These are phyloP conservation scores for Plectosphaerella plurivora DNA, from an alignment of 2,329 filamentous ascomycete species.

Conservation along the genomic window DNA sequence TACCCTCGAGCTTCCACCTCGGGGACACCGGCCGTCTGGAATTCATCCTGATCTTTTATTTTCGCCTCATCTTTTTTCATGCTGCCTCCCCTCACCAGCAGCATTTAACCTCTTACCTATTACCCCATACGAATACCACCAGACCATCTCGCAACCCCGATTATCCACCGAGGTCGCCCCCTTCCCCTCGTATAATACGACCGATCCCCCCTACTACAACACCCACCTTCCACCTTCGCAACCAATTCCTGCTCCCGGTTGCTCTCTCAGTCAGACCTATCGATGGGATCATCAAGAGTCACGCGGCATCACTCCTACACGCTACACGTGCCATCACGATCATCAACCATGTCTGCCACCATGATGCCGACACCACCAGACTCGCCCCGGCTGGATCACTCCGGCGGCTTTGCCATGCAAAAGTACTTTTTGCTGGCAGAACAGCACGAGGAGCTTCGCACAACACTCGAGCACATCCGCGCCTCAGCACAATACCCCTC, in stretches of 20 bases:
- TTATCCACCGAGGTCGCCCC: too few relatives aligned
- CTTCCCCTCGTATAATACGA: background rate
- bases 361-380: constrained; percentile 1
- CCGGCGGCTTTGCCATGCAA: constrained; percentile 45
- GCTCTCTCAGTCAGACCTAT: background rate
- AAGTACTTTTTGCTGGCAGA: constrained; percentile 50
- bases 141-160: background rate
- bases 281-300: constrained; percentile 13
- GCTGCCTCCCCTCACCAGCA: background rate
- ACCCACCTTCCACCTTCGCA: too few relatives aligned
- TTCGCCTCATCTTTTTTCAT: background rate
- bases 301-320: constrained; percentile 11
- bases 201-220: background rate
- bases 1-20: too few relatives aligned
- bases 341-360: constrained; percentile 7
- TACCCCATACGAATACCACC: background rate
- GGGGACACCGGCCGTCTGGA: too few relatives aligned
- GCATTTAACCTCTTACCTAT: constrained; percentile 1
- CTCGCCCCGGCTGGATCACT: constrained; percentile 19
- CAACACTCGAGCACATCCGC: constrained; percentile 47
- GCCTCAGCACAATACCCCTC: constrained; percentile 25
- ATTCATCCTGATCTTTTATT: background rate
- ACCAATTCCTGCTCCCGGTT: background rate
- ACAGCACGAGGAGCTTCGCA: constrained; percentile 48
- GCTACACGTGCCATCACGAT: constrained; percentile 6